Evolutionary conservation across 139 green algal genomes (phyloP).

Genomic region (Trebouxia sp.): DNA sequence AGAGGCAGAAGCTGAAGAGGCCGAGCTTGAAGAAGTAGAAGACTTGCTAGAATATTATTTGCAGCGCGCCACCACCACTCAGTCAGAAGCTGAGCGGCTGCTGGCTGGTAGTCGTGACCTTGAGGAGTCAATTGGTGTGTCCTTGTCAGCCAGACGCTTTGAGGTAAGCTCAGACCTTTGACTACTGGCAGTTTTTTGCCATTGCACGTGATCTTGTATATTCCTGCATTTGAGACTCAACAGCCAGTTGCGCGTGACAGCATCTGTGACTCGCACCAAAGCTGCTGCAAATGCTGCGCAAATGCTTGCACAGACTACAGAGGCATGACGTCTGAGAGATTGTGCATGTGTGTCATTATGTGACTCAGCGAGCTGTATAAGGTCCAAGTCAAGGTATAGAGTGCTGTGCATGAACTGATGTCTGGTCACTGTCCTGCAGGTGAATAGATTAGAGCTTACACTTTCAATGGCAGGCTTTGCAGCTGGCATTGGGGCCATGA

Average conservation of each 20-base stretch:
- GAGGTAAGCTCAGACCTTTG: constrained; percentile 58
- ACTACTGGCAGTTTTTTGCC: too few species aligned
- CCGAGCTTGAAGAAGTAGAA: constrained; percentile 77
- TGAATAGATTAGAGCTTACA: constrained; percentile 90
- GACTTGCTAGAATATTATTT: constrained; percentile 96
- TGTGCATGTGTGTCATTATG: too few species aligned
- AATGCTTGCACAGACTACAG: too few species aligned
- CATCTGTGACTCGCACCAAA: too few species aligned
- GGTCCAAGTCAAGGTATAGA: too few species aligned
- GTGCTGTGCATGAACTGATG: too few species aligned
- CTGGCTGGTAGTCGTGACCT: constrained; percentile 84
- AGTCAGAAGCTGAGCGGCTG: constrained; percentile 75
- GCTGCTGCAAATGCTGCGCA: too few species aligned
- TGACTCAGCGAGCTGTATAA: too few species aligned
- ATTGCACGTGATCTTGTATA: too few species aligned
- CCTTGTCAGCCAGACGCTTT: constrained; percentile 77
- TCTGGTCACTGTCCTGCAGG: constrained; percentile 44
- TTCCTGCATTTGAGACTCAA: too few species aligned
- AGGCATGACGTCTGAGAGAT: too few species aligned
- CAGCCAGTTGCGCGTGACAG: too few species aligned
- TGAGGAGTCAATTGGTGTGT: constrained; percentile 91
- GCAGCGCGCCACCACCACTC: constrained; percentile 76
- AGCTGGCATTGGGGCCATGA: constrained; percentile 83
- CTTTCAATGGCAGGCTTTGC: constrained; percentile 90
- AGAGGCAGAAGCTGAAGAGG: constrained; percentile 67